These are phyloP conservation scores for Cucurbita pepo DNA, from an alignment of 306 rosid species.

Conservation along the genomic window DNA sequence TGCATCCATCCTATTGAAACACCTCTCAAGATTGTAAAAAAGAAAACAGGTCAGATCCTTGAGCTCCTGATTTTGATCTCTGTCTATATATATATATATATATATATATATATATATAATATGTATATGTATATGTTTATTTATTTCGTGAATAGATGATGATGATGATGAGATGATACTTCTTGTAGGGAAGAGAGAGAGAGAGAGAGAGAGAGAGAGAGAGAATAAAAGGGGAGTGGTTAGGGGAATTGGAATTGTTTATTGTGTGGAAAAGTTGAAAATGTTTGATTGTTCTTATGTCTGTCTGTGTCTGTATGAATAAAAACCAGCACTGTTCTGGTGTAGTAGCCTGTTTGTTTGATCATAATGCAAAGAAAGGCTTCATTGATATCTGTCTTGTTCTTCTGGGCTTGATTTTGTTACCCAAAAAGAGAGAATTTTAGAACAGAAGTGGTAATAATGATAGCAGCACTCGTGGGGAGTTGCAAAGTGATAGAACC, in stretches of 20 bases:
- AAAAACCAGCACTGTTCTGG: not conserved
- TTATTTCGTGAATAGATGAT: constrained; percentile 5
- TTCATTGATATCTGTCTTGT: not conserved
- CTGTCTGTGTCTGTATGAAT: constrained; percentile 18
- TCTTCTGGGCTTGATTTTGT: not conserved
- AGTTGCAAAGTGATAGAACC: not conserved
- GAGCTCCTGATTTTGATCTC: not conserved
- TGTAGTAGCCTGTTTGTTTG: not conserved
- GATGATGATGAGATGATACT: not conserved
- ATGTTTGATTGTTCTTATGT: constrained; percentile 14
- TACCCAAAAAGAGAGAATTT: not conserved
- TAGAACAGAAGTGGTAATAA: not conserved
- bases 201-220: constrained; percentile 6
- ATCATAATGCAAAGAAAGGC: constrained; percentile 8
- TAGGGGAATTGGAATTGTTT: constrained; percentile 3
- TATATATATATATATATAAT: not conserved
- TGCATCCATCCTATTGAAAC: not conserved
- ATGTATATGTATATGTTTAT: constrained; percentile 7
- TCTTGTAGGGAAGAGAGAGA: not conserved
- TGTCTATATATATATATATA: not conserved
- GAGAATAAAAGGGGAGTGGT: constrained; percentile 10
- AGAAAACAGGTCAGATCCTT: not conserved
- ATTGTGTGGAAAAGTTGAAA: constrained; percentile 29
- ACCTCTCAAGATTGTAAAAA: not conserved
- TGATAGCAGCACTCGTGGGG: constrained; percentile 19